Evolutionary conservation across 306 rosid genomes (phyloP), one percentile per base, ranked within the genome.

Genomic region (Quercus rubra): DNA sequence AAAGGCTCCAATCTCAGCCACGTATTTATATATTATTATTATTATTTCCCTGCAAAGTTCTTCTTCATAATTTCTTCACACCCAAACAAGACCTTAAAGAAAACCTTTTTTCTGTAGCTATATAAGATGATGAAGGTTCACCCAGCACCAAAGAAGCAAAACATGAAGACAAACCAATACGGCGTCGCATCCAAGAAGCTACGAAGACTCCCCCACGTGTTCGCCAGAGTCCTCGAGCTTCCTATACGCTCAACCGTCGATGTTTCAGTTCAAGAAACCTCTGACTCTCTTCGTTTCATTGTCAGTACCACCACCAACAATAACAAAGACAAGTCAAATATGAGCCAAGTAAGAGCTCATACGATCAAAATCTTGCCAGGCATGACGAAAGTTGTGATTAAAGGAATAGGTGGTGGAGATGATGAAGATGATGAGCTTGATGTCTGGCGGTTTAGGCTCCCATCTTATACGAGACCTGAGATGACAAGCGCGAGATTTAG

Each of bases 121-220:
- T 87, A 86, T 84, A 84, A 33, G 72, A 49, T 71, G 7, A 74
- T 38, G 71, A 87, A 71, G 83, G 56, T 80, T 4, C 79, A 73
- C 52, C 81, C 84, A 3, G 71, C 71, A 70, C 28, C 70, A 8
- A 68, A 72, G 63, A 85, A 89, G 63, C 77, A 75, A 64, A 68
- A 59, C 86, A 33, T 41, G 64, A 75, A 74, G 64, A 75, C 74
- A 1, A 52, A 76, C 12, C 83, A 83, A 8, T 70, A 69, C 76
- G 79, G 59, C 23, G 80, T 80, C 63, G 80, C 80, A 83, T 82
- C 89, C 1, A 85, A 77, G 54, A 87, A 83, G 79, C 89, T 89
- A 20, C 73, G 84, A 80, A 83, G 85, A 76, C 84, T 89, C 3
- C 93, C 93, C 4, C 93, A 89, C 74, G 83, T 87, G 7, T 89